Percentiles rank a stretch among this genome's conserved stretches.
phyloP scores from a whole-genome alignment of 306 rosid species.

The Dryas alaskensis region DNA sequence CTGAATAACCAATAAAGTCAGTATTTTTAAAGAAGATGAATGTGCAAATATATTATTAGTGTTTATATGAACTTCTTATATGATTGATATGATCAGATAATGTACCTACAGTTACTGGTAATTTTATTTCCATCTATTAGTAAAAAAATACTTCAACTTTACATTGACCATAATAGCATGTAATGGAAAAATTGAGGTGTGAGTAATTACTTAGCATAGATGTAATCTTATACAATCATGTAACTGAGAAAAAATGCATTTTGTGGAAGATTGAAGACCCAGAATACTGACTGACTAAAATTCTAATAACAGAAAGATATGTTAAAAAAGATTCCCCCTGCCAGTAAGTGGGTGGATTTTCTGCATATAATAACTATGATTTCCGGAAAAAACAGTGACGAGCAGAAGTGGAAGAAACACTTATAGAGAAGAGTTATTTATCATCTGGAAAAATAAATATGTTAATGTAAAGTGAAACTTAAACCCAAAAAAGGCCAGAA shows the following conservation, averaged over 20 bases:
- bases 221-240: neutral
- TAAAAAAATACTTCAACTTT: neutral
- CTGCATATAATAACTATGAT: too few species aligned
- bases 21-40: neutral
- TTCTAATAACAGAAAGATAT: too few species aligned
- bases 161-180: neutral
- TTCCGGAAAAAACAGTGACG: too few species aligned
- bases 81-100: neutral
- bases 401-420: too few species aligned
- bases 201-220: neutral
- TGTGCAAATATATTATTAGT: too few species aligned
- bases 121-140: neutral
- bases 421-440: too few species aligned
- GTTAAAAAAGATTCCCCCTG: neutral
- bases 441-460: too few species aligned
- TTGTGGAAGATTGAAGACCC: too few species aligned
- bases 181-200: neutral
- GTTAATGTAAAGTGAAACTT: neutral
- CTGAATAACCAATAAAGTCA: slow-evolving; percentile 23
- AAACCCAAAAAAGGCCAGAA: neutral
- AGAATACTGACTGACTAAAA: too few species aligned
- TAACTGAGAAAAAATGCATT: too few species aligned
- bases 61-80: neutral
- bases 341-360: too few species aligned
- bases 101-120: neutral